Base-by-base conservation (phyloP, 768 basidiomycete species). In the Termitomyces sp. region DNA sequence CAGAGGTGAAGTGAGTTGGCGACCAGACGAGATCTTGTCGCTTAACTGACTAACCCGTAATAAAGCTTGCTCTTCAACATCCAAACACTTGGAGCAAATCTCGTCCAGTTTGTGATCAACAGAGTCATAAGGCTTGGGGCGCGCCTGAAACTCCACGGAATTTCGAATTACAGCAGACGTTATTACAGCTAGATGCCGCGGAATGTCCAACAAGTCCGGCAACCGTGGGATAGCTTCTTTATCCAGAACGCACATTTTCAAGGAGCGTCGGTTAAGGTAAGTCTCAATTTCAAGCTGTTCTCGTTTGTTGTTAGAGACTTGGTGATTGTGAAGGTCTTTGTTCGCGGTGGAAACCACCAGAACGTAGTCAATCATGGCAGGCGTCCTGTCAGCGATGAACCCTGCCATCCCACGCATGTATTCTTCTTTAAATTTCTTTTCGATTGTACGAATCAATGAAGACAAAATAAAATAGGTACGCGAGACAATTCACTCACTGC, bases 281-380 rank as follows among this genome's bases (percentile, higher is more conserved):
- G 82, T 79, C 55, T 82, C 72, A 50, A 83, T 76, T 56, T 77
- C 75, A 45, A 81, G 67, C 10, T 81, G 78, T 46, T 83, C 79
- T 61, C 81, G 80, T 42, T 77, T 73, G 47, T 77, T 74, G 45
- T 67, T 67, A 45, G 66, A 62, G 52, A 62, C 69, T 45, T 60
- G 57, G 64, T 61, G 66, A 58, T 64, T 60, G 19, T 67, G 56
- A 55, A 66, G 59, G 25, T 75, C 75, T 32, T 64, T 62, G 11
- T 66, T 65, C 28, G 81, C 81, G 0, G 85, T 84, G 8, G 89
- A 91, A n/a, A 91, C 83, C 28, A 81, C 78, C 32, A 76, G 62
- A 61, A 91, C 82, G 63, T 94, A 95, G 59, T 94, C 89, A 53
- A 87, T 73, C 88, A 95, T 94, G 19, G 79, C 80, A 2, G 79